phyloP scores from a whole-genome alignment of 495 filamentous ascomycete species.

The Trichocladium uniseriatum region DNA sequence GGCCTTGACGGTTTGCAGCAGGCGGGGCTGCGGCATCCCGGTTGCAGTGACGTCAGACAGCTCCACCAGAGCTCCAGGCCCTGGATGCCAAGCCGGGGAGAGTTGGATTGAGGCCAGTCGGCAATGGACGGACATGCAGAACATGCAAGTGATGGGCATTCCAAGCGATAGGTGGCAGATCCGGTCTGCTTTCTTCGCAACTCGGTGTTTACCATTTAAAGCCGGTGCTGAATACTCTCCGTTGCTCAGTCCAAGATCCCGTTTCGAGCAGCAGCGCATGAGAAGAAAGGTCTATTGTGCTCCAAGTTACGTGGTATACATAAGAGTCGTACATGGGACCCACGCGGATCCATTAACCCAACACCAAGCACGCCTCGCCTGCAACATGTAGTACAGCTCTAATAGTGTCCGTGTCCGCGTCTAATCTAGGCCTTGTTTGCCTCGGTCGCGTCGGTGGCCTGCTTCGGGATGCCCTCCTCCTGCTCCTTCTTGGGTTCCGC shows the following conservation, averaged over 20 bases:
- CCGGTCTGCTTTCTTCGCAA: too few relatives aligned
- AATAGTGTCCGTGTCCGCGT: too few relatives aligned
- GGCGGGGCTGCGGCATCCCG: background rate
- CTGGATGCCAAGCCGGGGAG: slow-evolving; percentile 5
- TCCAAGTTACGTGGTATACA: slow-evolving; percentile 13
- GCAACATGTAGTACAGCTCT: too few relatives aligned
- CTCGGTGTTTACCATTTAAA: too few relatives aligned
- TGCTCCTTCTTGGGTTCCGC: slow-evolving; percentile 4
- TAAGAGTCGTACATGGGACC: slow-evolving; percentile 11
- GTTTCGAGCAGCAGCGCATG: too few relatives aligned
- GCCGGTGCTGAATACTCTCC: too few relatives aligned
- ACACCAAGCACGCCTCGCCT: background rate
- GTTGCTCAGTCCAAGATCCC: too few relatives aligned
- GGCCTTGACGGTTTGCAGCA: slow-evolving; percentile 3
- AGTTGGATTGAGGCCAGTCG: too few relatives aligned
- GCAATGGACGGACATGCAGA: too few relatives aligned
- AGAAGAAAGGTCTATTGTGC: slow-evolving; percentile 9
- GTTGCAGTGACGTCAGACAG: slow-evolving; percentile 25
- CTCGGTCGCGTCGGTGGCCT: slow-evolving; percentile 19
- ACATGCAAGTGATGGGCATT: too few relatives aligned
- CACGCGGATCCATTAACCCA: slow-evolving; percentile 1
- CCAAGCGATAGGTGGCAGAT: too few relatives aligned
- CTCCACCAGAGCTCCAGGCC: slow-evolving; percentile 15
- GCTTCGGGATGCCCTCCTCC: slow-evolving; percentile 12
- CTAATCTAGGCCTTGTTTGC: slow-evolving; percentile 14